A percentile compares a stretch with the other conserved stretches of the same genome.
phyloP scores from a whole-genome alignment of 106 monocot species.

The Allium sativum region DNA sequence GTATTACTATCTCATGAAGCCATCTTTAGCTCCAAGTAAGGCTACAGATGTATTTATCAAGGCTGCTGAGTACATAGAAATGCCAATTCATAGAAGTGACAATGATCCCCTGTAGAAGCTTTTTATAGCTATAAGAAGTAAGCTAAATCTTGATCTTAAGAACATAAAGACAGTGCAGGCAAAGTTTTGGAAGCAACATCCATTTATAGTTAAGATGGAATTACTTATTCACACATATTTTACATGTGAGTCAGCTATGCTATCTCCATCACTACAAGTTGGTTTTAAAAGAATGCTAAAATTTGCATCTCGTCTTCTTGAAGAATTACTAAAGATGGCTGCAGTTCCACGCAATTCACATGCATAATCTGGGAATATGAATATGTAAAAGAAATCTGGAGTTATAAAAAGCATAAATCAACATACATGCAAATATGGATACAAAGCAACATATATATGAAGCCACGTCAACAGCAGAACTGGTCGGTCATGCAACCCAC shows the following conservation, averaged over 20 bases:
- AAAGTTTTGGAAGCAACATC: constrained; percentile 98
- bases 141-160: constrained; percentile 69
- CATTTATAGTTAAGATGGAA: constrained; percentile 84
- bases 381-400: too few species aligned
- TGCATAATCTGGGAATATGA: too few species aligned
- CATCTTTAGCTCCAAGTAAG: constrained; percentile 91
- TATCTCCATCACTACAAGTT: constrained; percentile 42
- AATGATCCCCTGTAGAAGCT: constrained; percentile 68
- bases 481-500: too few species aligned
- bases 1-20: constrained; percentile 84
- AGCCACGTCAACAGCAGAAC: too few species aligned
- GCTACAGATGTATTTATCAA: constrained; percentile 89
- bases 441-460: too few species aligned
- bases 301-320: constrained; percentile 86
- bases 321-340: constrained; percentile 73
- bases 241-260: constrained; percentile 38
- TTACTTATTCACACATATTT: constrained; percentile 73
- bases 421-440: too few species aligned
- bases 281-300: constrained; percentile 77
- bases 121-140: constrained; percentile 70
- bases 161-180: constrained; percentile 82
- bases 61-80: constrained; percentile 92
- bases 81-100: constrained; percentile 81
- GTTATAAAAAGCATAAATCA: too few species aligned
- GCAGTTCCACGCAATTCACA: too few species aligned